Evolutionary conservation across 208 protist species (phyloP).

Genomic region (Balamuthia mandrillaris): DNA sequence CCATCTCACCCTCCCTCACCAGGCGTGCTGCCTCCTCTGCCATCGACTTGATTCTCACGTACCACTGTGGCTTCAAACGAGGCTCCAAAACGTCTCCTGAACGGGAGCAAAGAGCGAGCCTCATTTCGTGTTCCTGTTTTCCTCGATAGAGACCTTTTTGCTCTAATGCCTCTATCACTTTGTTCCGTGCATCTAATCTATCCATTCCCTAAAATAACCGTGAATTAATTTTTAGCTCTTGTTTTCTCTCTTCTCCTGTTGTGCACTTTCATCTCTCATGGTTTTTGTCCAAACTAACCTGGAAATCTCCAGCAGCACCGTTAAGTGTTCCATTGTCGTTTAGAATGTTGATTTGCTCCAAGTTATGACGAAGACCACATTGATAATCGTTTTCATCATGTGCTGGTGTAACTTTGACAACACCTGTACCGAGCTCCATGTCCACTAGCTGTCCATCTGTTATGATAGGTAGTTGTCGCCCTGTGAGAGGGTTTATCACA

Average conservation of each 20-base stretch:
- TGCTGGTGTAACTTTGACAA: slow-evolving; percentile 97
- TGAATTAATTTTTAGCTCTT: neutral
- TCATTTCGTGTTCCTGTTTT: slow-evolving; percentile 87
- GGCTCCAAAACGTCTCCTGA: slow-evolving; percentile 98
- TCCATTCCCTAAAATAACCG: neutral
- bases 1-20: slow-evolving; percentile 78
- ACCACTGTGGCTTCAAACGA: slow-evolving; percentile 98
- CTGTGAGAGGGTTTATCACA: slow-evolving; percentile 91
- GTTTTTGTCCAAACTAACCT: slow-evolving; percentile 65
- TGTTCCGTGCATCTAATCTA: slow-evolving; percentile 57
- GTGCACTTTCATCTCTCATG: too few relatives aligned
- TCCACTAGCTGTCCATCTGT: slow-evolving; percentile 95
- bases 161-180: slow-evolving; percentile 84
- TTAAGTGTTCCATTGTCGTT: slow-evolving; percentile 89
- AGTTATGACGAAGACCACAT: slow-evolving; percentile 90
- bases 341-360: slow-evolving; percentile 91
- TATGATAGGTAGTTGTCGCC: slow-evolving; percentile 92
- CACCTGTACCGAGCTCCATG: slow-evolving; percentile 95
- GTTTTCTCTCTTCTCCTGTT: neutral
- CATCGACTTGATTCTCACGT: slow-evolving; percentile 80
- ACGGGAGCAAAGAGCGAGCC: slow-evolving; percentile 91
- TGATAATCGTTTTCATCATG: slow-evolving; percentile 99
- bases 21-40: slow-evolving; percentile 57
- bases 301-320: slow-evolving; percentile 87
- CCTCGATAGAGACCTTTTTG: slow-evolving; percentile 65